Evolutionary conservation across 2,329 filamentous ascomycete species (phyloP), one percentile per base, ranked within the genome.

Genomic region (Neonectria hederae): DNA sequence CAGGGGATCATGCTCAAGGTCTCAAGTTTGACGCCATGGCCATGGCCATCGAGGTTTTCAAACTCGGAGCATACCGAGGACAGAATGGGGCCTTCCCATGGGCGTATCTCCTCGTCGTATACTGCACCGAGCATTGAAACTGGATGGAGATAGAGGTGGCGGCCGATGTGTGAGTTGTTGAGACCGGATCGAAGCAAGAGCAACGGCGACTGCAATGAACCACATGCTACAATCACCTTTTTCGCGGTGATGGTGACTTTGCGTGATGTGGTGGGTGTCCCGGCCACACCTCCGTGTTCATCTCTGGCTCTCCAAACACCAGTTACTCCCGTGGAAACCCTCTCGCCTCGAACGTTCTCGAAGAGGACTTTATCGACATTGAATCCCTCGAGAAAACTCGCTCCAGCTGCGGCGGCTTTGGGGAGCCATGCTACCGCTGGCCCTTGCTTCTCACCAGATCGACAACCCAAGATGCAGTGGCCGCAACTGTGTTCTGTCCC

Each of bases 371-470:
- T 83, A 13, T 90, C 84, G 0, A 88, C 90, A 14, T 87, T 79
- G 70, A 93, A 91, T 0, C 92, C 92, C 80, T 96, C 92, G 40
- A 94, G 84, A 73, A 95, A 95, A 54, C 83, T 83, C 0, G 92
- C 91, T 0, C 92, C 92, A 2, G 89, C 87, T 48, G 83, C 83
- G 1, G 88, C 88, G 2, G 93, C 92, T 72, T 93, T 91, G 0
- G 90, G 90, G 11, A 97, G 81, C 81, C 88, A 96, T 2, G 87
- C 87, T 24, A 91, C 88, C 0, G 86, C 86, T 0, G 93, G 90
- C 0, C 92, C 92, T 76, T 91, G 89, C 79, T 97, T 96, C 63
- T 88, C 87, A 46, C 84, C 86, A 1, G 85, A 85, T n/a, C 86
- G 85, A 68, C 85, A 87, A 2, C 85, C 85, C 42, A 86, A 65